phyloP scores from a whole-genome alignment of 208 protist species.

The Novymonas esmeraldas region DNA sequence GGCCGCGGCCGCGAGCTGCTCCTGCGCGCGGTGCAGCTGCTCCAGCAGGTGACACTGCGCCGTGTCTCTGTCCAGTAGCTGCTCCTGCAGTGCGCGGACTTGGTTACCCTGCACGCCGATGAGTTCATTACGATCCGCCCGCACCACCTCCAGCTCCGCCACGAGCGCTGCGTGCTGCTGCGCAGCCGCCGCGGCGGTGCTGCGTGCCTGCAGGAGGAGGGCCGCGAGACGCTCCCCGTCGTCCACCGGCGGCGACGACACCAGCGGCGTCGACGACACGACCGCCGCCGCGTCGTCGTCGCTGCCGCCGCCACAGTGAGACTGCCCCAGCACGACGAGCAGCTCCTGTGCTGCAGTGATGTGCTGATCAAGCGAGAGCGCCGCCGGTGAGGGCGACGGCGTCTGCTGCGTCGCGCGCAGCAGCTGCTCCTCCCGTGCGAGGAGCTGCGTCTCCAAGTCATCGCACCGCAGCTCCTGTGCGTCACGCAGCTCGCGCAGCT shows the following conservation, averaged over 20 bases:
- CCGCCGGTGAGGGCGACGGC: background rate
- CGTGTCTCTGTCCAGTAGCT: constrained; percentile 42
- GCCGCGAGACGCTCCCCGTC: background rate
- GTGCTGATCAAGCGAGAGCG: background rate
- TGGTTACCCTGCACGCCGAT: constrained; percentile 60
- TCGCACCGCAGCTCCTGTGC: constrained; percentile 38
- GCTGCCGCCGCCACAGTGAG: too few relatives aligned
- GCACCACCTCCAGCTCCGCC: constrained; percentile 72
- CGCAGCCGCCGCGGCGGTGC: background rate
- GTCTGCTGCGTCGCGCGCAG: constrained; percentile 17
- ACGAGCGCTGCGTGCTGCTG: constrained; percentile 36
- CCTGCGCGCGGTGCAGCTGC: constrained; percentile 6
- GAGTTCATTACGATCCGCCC: constrained; percentile 69
- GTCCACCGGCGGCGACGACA: background rate
- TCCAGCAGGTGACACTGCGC: constrained; percentile 24
- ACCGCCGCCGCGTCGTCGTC: too few relatives aligned
- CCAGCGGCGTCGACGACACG: background rate
- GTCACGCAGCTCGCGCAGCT: constrained; percentile 30
- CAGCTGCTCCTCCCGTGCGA: constrained; percentile 58
- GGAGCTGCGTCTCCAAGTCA: constrained; percentile 51
- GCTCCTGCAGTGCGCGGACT: constrained; percentile 44
- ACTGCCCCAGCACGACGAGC: too few relatives aligned
- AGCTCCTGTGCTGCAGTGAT: too few relatives aligned
- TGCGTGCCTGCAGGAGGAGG: constrained; percentile 4
- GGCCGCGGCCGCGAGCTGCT: background rate